These are phyloP conservation scores for Liriodendron chinense DNA, from an alignment of 164 flowering plant genomes.

Conservation along the genomic window DNA sequence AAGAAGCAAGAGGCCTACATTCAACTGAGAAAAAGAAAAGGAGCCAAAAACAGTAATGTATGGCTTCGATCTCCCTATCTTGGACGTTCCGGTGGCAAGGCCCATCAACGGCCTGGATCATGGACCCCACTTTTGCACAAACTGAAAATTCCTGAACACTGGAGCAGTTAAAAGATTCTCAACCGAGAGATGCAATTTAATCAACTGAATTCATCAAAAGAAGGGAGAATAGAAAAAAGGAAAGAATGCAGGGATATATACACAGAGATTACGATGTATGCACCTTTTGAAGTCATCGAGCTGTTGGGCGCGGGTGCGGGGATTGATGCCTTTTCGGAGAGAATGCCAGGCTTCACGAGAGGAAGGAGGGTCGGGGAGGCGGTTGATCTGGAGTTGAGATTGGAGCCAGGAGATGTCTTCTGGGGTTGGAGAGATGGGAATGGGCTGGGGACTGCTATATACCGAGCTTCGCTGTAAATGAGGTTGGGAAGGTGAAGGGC, in stretches of 20 bases:
- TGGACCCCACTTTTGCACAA: too few relatives aligned
- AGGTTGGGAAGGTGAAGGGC: conserved; percentile 5
- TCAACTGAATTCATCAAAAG: not conserved
- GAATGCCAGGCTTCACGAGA: conserved; percentile 32
- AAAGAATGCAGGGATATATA: not conserved
- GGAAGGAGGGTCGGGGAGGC: conserved; percentile 56
- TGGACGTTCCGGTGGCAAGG: too few relatives aligned
- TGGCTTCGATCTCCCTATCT: too few relatives aligned
- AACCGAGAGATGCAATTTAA: too few relatives aligned
- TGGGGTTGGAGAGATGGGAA: conserved; percentile 31
- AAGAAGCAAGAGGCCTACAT: too few relatives aligned
- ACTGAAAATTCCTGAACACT: too few relatives aligned
- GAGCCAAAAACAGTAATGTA: too few relatives aligned
- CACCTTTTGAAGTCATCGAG: conserved; percentile 66
- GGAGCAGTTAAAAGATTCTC: too few relatives aligned
- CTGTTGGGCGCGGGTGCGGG: conserved; percentile 82
- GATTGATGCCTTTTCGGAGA: conserved; percentile 89
- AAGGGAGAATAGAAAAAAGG: not conserved
- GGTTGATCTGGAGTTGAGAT: conserved; percentile 57
- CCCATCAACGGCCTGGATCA: too few relatives aligned
- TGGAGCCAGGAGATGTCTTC: conserved; percentile 79
- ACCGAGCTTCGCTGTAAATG: not conserved
- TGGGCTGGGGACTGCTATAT: too few relatives aligned
- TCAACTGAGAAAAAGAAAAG: too few relatives aligned
- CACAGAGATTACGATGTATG: not conserved